Evolutionary conservation across 768 basidiomycete species (phyloP), one percentile per base, ranked within the genome.

Genomic region (Leccinellum luteum): DNA sequence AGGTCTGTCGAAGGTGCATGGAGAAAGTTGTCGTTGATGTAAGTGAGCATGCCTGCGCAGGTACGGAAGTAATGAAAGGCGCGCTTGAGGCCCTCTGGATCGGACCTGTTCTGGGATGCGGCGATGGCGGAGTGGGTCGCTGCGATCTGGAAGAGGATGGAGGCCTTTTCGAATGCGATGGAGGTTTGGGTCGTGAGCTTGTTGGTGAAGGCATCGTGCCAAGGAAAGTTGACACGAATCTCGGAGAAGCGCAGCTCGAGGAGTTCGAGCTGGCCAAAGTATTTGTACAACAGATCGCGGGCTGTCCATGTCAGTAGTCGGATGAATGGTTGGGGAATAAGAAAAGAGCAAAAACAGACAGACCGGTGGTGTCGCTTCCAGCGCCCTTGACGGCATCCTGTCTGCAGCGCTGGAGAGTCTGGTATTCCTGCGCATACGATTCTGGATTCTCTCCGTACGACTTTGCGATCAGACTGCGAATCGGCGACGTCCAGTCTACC

Each of bases 1-100:
- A 98, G 83, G 75, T 98, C 97, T 2, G 92, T 97, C 21, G 91
- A 94, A 0, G 97, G 97, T 0, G 96, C 97, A 66, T 99, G 97
- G 0, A 99, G 78, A 73, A 99, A 99, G 81, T 99, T 98, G 74
- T 99, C 97, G 76, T 98, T 98, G 78, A 99, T 94, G 72, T 98
- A 99, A 6, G 87, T 93, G 68, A 98, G 85, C 93, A 99, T 97
- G 19, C 97, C 97, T 3, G 95, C 92, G 43, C 90, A 87, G 12
- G 90, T 85, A 17, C 89, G 80, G 66, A 93, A 91, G 74, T 93
- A 95, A 74, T 92, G 85, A 76, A 97, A 99, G 0, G 96, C 85
- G 32, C 93, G 85, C 74, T 97, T 98, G 66, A 93, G 73, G 19
- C 95, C 94, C 72, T 98, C 94, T 1, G 93, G 91, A 54, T 94